Base-by-base conservation (phyloP, 2,329 filamentous ascomycete genomes). In the Ophiocordyceps camponoti-leonardi region DNA sequence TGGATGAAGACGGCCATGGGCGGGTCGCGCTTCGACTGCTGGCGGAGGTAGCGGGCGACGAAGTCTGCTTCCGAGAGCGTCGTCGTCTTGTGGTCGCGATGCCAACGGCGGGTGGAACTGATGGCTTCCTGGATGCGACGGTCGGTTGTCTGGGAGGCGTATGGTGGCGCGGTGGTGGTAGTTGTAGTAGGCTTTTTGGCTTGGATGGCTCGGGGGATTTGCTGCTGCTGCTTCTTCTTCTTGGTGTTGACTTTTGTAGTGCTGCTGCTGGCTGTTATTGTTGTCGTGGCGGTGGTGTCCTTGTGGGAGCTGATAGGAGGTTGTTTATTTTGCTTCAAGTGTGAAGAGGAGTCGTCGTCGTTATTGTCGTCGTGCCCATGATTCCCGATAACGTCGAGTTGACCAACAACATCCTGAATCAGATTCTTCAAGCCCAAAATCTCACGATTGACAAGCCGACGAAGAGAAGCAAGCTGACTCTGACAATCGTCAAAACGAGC, bases 81-180 rank as follows among this genome's bases (percentile, higher is more conserved):
- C 2, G 60, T 64, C 6, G 50, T 56, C 45, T 64, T 64, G 52
- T 61, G 59, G 28, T 64, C 61, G 26, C 53, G 54, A 49, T 65
- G 61, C 62, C 62, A 65, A 37, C 62, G 59, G 40, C 60, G 57
- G 12, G 62, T 65, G 0, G 62, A 65, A 44, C 51, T 52, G 47
- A 65, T 55, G 18, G 60, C 49, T 35, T 65, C 61, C n/a, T 54
- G 48, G 41, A 65, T 58, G 35, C 62, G 61, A 4, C 44, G 44
- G 6, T 52, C 50, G 40, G 49, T 44, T 14, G 46, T n/a, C 43
- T 44, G 44, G 16, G 35, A 26, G 14, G 45, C 31, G 44, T 41
- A 47, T 1, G 43, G 46, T 47, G 19, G 3, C 8, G 26, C 1
- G 6, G n/a, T n/a, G 14, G 23, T 8, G 23, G 26, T 28, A 8